Conservation (phyloP, 768 basidiomycete species). For the Phanerochaete carnosa region DNA sequence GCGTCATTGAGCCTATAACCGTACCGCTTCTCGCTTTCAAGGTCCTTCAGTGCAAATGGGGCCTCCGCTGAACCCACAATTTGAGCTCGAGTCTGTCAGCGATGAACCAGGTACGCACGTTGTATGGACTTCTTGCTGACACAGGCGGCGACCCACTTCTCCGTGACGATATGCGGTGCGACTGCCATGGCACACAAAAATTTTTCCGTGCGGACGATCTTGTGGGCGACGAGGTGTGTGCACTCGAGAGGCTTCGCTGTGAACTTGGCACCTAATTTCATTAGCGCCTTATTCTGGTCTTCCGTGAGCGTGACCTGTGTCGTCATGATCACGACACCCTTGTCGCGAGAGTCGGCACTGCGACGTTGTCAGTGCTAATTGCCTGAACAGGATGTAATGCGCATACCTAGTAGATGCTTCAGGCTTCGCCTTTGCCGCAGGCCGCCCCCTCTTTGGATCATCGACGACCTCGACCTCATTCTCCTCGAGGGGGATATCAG, state of each 20-base stretch:
- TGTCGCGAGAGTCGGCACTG: conserved; percentile 13
- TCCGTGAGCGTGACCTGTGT: conserved; percentile 63
- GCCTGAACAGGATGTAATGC: not conserved
- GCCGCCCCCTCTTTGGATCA: conserved; percentile 24
- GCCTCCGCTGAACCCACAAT: conserved; percentile 58
- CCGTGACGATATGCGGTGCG: conserved; percentile 59
- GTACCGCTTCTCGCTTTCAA: conserved; percentile 61
- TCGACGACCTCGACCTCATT: conserved; percentile 9
- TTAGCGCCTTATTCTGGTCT: conserved; percentile 58
- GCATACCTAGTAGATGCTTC: conserved; percentile 25
- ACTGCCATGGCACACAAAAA: conserved; percentile 73
- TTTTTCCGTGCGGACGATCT: conserved; percentile 82
- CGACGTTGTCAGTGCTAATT: not conserved
- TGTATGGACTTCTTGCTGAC: conserved; percentile 54
- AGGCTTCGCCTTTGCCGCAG: not conserved
- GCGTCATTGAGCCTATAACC: conserved; percentile 61
- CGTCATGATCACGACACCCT: conserved; percentile 53
- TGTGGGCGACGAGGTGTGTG: conserved; percentile 73
- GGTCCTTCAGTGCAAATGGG: conserved; percentile 58
- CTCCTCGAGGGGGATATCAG: conserved; percentile 4
- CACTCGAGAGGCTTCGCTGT: conserved; percentile 61
- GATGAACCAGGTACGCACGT: conserved; percentile 42
- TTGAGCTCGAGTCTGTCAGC: not conserved
- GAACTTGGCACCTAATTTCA: conserved; percentile 63
- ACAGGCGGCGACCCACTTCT: conserved; percentile 66